phyloP scores from a whole-genome alignment of 768 basidiomycete genomes.

The Suillus luteus region DNA sequence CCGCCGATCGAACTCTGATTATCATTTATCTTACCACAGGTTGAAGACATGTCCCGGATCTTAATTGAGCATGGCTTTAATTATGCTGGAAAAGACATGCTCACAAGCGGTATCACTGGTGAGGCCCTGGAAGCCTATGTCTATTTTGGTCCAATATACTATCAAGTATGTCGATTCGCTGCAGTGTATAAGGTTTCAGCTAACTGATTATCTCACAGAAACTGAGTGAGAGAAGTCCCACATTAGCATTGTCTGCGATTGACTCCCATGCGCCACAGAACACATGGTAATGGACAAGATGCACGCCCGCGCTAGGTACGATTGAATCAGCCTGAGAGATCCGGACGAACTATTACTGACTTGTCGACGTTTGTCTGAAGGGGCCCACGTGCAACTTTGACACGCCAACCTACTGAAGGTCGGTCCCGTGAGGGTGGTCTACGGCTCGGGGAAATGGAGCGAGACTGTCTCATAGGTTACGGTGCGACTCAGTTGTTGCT shows the following conservation, averaged over 20 bases:
- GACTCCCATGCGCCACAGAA: conserved; percentile 47
- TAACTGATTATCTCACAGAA: conserved; percentile 52
- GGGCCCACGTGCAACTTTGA: conserved; percentile 94
- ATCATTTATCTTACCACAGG: conserved; percentile 44
- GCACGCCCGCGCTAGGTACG: conserved; percentile 95
- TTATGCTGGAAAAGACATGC: conserved; percentile 98
- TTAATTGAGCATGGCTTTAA: conserved; percentile 94
- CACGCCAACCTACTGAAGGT: conserved; percentile 98
- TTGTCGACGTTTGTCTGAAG: conserved; percentile 40
- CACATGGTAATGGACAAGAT: conserved; percentile 99
- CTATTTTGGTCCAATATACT: conserved; percentile 98
- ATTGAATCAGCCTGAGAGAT: conserved; percentile 18
- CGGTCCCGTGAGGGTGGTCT: conserved; percentile 96
- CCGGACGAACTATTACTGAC: conserved; percentile 14
- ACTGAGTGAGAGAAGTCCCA: conserved; percentile 67
- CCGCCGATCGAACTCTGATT: conserved; percentile 11
- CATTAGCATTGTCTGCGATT: conserved; percentile 11
- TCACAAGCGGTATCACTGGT: conserved; percentile 97
- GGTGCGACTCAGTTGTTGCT: conserved; percentile 97
- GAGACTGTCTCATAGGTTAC: conserved; percentile 97
- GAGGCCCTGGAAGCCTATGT: conserved; percentile 96
- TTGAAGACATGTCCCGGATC: conserved; percentile 97
- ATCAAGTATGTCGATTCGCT: conserved; percentile 62
- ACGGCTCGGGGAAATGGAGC: conserved; percentile 98
- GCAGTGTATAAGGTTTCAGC: conserved; percentile 15